These are phyloP conservation scores for Danielozyma ontarioensis DNA, from an alignment of 805 yeast species.

Conservation along the genomic window DNA sequence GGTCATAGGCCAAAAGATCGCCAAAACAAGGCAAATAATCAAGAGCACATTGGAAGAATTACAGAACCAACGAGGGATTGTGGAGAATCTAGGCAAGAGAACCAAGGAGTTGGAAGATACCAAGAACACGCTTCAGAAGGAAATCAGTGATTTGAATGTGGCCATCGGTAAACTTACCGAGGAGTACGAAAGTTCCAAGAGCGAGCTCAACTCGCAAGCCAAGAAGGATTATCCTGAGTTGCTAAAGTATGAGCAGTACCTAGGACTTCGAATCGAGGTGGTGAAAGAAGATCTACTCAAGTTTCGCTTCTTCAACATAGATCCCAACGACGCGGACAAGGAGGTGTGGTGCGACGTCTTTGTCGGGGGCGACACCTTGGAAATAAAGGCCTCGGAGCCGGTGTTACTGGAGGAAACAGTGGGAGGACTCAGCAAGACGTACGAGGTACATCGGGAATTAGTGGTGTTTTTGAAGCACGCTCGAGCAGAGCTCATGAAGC, in stretches of 20 bases:
- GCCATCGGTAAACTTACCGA: conserved; percentile 24
- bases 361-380: conserved; percentile 31
- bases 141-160: conserved; percentile 26
- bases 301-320: conserved; percentile 47
- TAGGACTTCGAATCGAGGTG: conserved; percentile 54
- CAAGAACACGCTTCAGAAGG: conserved; percentile 18
- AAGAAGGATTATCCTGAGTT: conserved; percentile 49
- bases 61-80: conserved; percentile 28
- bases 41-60: conserved; percentile 16
- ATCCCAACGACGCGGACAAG: conserved; percentile 34
- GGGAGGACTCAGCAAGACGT: conserved; percentile 5
- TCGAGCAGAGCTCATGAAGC: no score
- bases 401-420: conserved; percentile 7
- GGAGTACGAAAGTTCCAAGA: conserved; percentile 26
- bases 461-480: no score
- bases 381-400: conserved; percentile 8
- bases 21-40: conserved; percentile 22
- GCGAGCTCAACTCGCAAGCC: conserved; percentile 38
- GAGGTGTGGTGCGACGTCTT: conserved; percentile 43
- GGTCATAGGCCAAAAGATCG: conserved; percentile 19
- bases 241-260: conserved; percentile 43
- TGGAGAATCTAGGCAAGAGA: conserved; percentile 29
- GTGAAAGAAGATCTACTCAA: conserved; percentile 40
- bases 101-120: conserved; percentile 28
- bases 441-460: conserved; percentile 9